phyloP scores from a whole-genome alignment of 2,329 filamentous ascomycete species.

The Mariannaea sp. region DNA sequence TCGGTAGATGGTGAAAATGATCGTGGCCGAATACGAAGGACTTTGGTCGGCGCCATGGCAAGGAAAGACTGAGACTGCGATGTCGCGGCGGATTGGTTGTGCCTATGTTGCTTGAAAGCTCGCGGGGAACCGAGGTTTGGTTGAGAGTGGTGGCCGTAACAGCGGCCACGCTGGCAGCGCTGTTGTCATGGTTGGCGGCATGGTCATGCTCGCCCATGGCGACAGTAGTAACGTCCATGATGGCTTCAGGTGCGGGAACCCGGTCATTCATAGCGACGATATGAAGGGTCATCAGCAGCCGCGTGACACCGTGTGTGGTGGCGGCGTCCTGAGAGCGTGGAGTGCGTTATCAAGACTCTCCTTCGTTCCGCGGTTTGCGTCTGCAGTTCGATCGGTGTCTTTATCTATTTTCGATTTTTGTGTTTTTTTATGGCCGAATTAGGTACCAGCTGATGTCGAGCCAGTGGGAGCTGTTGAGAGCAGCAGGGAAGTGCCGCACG shows the following conservation, averaged over 20 bases:
- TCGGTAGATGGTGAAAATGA: slow-evolving; percentile 37
- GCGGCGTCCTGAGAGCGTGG: slow-evolving; percentile 8
- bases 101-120: slow-evolving; percentile 7
- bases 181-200: background rate
- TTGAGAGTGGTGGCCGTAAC: slow-evolving; percentile 7
- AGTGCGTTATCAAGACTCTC: background rate
- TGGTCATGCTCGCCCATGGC: slow-evolving; percentile 7
- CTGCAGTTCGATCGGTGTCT: slow-evolving; percentile 2
- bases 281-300: slow-evolving; percentile 42
- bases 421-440: slow-evolving; percentile 1
- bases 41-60: slow-evolving; percentile 56
- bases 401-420: slow-evolving; percentile 1
- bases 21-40: slow-evolving; percentile 46
- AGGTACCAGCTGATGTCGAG: slow-evolving; percentile 5
- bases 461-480: slow-evolving; percentile 6
- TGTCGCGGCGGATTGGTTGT: slow-evolving; percentile 43
- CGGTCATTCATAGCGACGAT: slow-evolving; percentile 49
- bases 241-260: slow-evolving; percentile 51
- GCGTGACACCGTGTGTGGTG: slow-evolving; percentile 13
- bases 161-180: slow-evolving; percentile 5
- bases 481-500: slow-evolving; percentile 10
- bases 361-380: background rate
- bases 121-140: slow-evolving; percentile 11
- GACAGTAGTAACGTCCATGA: slow-evolving; percentile 29
- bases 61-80: slow-evolving; percentile 56